Conservation (phyloP, 179 eudicot species). For the Silene noctiflora region DNA sequence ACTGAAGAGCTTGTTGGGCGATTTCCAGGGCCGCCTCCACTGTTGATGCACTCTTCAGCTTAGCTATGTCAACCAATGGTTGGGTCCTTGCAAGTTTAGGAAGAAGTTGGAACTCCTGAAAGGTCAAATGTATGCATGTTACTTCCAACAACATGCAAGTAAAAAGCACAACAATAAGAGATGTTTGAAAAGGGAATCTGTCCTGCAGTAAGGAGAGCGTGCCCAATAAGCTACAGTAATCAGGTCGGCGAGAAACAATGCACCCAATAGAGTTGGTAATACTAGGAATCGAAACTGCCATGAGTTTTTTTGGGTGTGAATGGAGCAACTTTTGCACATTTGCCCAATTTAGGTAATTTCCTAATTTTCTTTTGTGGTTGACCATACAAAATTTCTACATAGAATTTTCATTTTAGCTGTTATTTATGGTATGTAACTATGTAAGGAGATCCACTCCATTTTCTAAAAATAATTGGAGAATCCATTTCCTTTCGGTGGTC, state of each 20-base stretch:
- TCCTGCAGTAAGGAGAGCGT: background rate
- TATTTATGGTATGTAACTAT: too few relatives aligned
- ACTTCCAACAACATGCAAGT: background rate
- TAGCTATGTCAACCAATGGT: conserved; percentile 64
- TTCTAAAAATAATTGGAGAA: too few relatives aligned
- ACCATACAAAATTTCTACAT: too few relatives aligned
- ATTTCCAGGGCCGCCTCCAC: conserved; percentile 87
- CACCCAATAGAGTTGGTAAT: background rate
- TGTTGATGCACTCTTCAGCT: conserved; percentile 75
- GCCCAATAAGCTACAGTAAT: too few relatives aligned
- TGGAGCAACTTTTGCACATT: too few relatives aligned
- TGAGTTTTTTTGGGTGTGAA: background rate
- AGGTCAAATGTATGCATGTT: background rate
- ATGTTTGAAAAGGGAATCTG: background rate
- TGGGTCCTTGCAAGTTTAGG: conserved; percentile 82
- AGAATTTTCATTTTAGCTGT: background rate
- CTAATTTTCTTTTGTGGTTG: too few relatives aligned
- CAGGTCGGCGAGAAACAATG: background rate
- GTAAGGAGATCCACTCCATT: too few relatives aligned
- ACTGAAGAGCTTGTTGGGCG: conserved; percentile 44
- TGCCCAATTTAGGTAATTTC: too few relatives aligned
- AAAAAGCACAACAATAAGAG: background rate
- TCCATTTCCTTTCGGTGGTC: too few relatives aligned
- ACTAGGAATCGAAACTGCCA: background rate
- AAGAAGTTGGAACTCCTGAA: conserved; percentile 89